Conservation (phyloP, 495 filamentous ascomycete genomes). For the Neurospora intermedia region DNA sequence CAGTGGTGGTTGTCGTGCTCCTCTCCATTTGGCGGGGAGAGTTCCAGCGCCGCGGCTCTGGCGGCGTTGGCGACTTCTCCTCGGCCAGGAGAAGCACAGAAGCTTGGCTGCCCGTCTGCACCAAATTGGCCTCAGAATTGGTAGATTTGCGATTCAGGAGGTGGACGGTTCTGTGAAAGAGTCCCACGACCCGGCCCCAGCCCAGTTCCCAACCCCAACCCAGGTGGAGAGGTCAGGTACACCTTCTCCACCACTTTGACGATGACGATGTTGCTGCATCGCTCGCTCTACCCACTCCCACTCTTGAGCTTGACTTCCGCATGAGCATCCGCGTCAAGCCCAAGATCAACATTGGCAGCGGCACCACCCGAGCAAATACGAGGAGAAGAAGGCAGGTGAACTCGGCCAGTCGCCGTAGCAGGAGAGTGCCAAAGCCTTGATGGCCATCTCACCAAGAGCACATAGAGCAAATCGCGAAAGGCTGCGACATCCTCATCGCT, state of each 20-base stretch:
- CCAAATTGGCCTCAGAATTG: not conserved
- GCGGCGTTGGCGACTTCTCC: not conserved
- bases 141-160: not conserved
- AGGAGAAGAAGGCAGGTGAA: not conserved
- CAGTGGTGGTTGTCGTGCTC: no score
- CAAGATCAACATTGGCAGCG: slow-evolving; percentile 12
- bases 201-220: not conserved
- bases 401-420: not conserved
- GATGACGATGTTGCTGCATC: slow-evolving; percentile 20
- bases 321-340: slow-evolving; percentile 23
- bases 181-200: not conserved
- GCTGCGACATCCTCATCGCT: slow-evolving; percentile 3
- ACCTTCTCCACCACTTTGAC: slow-evolving; percentile 21
- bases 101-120: not conserved
- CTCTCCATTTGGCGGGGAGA: no score
- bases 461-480: slow-evolving; percentile 36
- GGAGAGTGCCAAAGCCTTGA: not conserved
- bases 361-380: not conserved
- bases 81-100: not conserved
- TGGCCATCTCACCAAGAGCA: slow-evolving; percentile 35
- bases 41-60: not conserved
- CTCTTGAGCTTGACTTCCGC: slow-evolving; percentile 19
- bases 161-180: not conserved
- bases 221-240: not conserved
- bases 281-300: slow-evolving; percentile 16